phyloP scores from a whole-genome alignment of 2,329 filamentous ascomycete genomes.

The Fusarium siculi region DNA sequence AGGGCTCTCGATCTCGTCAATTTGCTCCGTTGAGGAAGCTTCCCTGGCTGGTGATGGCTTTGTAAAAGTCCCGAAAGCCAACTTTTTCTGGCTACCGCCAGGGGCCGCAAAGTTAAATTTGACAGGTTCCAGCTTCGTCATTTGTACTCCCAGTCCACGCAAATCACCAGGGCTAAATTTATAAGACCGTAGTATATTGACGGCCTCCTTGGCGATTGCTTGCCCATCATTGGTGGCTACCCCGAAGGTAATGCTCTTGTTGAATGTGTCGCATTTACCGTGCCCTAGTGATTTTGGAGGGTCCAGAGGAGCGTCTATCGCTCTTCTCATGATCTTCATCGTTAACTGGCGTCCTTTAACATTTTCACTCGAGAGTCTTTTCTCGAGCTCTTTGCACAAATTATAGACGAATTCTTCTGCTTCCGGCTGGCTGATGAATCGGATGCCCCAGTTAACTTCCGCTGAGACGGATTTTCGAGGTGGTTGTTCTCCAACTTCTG shows the following conservation, averaged over 20 bases:
- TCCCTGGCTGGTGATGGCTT: slow-evolving; percentile 54
- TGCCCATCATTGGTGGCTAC: slow-evolving; percentile 82
- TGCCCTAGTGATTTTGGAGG: slow-evolving; percentile 94
- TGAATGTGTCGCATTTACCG: slow-evolving; percentile 94
- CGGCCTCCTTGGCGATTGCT: slow-evolving; percentile 80
- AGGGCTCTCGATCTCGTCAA: slow-evolving; percentile 60
- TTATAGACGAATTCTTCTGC: slow-evolving; percentile 91
- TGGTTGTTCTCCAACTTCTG: slow-evolving; percentile 86
- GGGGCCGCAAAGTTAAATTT: slow-evolving; percentile 66
- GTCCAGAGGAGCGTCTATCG: slow-evolving; percentile 87
- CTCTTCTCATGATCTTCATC: slow-evolving; percentile 92
- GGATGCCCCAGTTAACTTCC: slow-evolving; percentile 98
- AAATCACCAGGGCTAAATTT: slow-evolving; percentile 90
- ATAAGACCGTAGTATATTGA: slow-evolving; percentile 84
- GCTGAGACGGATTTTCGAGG: slow-evolving; percentile 94
- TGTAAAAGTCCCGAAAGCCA: slow-evolving; percentile 74
- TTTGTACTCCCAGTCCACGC: slow-evolving; percentile 90
- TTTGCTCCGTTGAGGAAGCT: slow-evolving; percentile 56
- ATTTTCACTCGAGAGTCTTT: slow-evolving; percentile 80
- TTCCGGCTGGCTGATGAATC: slow-evolving; percentile 91
- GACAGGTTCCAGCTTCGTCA: slow-evolving; percentile 89
- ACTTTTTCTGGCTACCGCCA: slow-evolving; percentile 81
- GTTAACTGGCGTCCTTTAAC: slow-evolving; percentile 91
- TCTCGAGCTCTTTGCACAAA: slow-evolving; percentile 85
- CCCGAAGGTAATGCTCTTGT: slow-evolving; percentile 85